phyloP scores from a whole-genome alignment of 1,139 yeast genomes.

The Hansenula sp. region DNA sequence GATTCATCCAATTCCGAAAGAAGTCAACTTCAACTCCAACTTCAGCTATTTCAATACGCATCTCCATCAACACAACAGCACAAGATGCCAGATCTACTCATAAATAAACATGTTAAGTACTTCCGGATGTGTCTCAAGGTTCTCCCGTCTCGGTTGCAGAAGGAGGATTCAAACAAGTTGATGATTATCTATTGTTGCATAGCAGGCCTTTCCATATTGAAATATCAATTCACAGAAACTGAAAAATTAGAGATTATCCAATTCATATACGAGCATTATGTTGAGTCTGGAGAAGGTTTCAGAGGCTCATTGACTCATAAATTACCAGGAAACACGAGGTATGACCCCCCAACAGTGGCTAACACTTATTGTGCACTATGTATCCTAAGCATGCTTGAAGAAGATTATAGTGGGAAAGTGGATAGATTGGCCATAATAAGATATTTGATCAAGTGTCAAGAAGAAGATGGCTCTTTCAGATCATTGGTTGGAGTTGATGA shows the following conservation, averaged over 20 bases:
- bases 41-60: neutral
- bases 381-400: conserved; percentile 43
- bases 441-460: conserved; percentile 54
- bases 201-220: conserved; percentile 55
- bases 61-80: neutral
- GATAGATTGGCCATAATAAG: conserved; percentile 44
- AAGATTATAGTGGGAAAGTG: conserved; percentile 33
- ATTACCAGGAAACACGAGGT: conserved; percentile 21
- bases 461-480: conserved; percentile 49
- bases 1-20: no score
- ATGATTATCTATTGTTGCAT: conserved; percentile 66
- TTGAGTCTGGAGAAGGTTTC: conserved; percentile 45
- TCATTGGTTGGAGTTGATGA: conserved; percentile 44
- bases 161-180: conserved; percentile 63
- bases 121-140: conserved; percentile 47
- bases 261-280: conserved; percentile 45
- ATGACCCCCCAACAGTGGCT: conserved; percentile 61
- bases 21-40: no score
- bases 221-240: conserved; percentile 29
- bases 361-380: conserved; percentile 67
- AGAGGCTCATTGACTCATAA: conserved; percentile 49
- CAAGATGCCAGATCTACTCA: neutral
- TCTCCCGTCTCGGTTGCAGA: conserved; percentile 46
- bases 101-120: conserved; percentile 43
- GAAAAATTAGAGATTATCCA: conserved; percentile 34